Evolutionary conservation across 2,329 filamentous ascomycete genomes (phyloP), one percentile per base, ranked within the genome.

Genomic region (Fusarium bulbicola): DNA sequence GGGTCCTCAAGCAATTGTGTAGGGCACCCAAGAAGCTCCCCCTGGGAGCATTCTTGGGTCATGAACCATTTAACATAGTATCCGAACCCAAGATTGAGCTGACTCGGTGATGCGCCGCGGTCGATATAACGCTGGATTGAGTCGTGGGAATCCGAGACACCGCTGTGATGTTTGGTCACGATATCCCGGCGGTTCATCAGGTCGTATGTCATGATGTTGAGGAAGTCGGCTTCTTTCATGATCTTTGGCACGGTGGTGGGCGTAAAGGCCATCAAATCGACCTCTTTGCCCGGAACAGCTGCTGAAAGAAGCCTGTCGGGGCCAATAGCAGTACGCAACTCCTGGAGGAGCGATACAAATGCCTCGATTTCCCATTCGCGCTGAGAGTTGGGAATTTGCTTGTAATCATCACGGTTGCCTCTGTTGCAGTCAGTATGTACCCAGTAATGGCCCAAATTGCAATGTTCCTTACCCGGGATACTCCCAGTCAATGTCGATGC

Each of bases 401-500:
- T 93, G 83, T 94, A 93, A 81, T 93, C 91, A 26, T 90, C 87
- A 40, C 91, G 91, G 69, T 93, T 93, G 30, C 92, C 92, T 24
- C 87, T 87, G 7, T 6, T n/a, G 5, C 14, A 3, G 32, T 73
- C 34, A 61, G 62, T 26, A 21, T 5, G 18, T 10, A 30, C n/a
- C 21, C 30, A n/a, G 15, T 14, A 21, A 18, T 28, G 36, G 6
- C 37, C 39, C 30, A 59, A 3, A 9, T 24, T 12, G 12, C 5
- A 16, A 5, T n/a, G 1, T 24, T 28, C 8, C 79, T 62, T 77
- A 86, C 84, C 85, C 85, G 1, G 87, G 87, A 71, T 89, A 90
- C 74, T 90, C 91, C 90, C 91, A 93, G 74, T 93, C 91, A 52
- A 93, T 85, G 62, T 88, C 86, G 12, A 85, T 76, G 14, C 91